These are phyloP conservation scores for Allomyces macrogynus DNA, from an alignment of 192 early-diverging fungal species.

Conservation along the genomic window DNA sequence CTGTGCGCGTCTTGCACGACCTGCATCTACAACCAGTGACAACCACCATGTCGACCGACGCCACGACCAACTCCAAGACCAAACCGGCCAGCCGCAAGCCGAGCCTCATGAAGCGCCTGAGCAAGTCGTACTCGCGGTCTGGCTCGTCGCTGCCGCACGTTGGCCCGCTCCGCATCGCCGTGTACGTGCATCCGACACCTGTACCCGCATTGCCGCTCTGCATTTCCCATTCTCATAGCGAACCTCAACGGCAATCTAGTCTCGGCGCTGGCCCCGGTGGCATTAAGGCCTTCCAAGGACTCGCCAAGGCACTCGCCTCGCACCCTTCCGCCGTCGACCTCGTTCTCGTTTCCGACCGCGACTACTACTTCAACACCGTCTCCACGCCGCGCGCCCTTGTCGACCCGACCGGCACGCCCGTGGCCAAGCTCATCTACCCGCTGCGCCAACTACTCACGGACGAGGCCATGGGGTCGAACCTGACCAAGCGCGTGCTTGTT, in stretches of 20 bases:
- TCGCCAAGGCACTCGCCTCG: not conserved
- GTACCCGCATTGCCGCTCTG: not conserved
- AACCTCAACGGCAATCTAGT: not conserved
- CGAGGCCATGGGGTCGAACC: not conserved
- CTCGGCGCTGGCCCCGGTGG: not conserved
- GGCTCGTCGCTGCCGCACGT: no score
- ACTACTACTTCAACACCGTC: not conserved
- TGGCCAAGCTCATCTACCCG: not conserved
- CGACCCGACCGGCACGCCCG: not conserved
- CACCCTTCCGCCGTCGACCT: not conserved
- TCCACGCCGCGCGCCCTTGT: not conserved
- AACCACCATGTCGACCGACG: no score
- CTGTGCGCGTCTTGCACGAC: no score
- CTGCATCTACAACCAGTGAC: no score
- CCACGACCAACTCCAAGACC: no score
- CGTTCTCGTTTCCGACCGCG: not conserved
- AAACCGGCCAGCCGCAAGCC: no score
- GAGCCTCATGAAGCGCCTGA: no score
- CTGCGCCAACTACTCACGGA: not conserved
- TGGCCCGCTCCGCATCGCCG: not conserved
- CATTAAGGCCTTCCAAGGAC: not conserved
- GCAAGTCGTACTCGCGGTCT: no score
- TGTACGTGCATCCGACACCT: not conserved
- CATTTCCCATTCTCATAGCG: not conserved
- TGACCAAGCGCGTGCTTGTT: not conserved